Evolutionary conservation across 495 filamentous ascomycete genomes (phyloP).

Genomic region (Hyaloscypha hepaticicola): DNA sequence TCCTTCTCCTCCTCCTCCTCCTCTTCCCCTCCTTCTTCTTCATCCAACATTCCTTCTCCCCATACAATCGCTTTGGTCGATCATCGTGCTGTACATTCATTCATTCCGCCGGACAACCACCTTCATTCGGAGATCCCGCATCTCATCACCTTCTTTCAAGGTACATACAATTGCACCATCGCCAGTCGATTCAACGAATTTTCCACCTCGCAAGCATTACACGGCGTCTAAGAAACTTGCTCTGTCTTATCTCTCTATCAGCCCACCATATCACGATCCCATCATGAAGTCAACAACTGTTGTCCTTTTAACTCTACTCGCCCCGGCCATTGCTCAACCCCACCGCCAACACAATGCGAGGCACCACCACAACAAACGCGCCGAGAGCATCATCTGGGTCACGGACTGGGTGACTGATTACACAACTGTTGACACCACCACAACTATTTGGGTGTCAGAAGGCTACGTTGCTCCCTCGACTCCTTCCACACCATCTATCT

Average conservation of each 20-base stretch:
- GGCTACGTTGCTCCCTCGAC: slow-evolving; percentile 32
- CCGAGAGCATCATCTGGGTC: slow-evolving; percentile 33
- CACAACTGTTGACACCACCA: slow-evolving; percentile 37
- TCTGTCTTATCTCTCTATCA: not conserved
- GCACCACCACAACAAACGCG: slow-evolving; percentile 40
- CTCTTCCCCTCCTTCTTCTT: too few species aligned
- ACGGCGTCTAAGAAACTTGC: not conserved
- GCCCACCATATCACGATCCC: slow-evolving; percentile 18
- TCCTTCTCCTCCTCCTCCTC: slow-evolving; percentile 28
- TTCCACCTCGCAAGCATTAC: not conserved
- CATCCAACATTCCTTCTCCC: slow-evolving; percentile 24
- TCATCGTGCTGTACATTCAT: slow-evolving; percentile 35
- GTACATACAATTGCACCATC: slow-evolving; percentile 4
- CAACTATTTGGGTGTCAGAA: slow-evolving; percentile 39
- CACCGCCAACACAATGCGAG: slow-evolving; percentile 43
- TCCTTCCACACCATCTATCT: slow-evolving; percentile 25
- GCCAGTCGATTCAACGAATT: slow-evolving; percentile 8
- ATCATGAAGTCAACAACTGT: slow-evolving; percentile 50
- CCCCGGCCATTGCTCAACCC: slow-evolving; percentile 44
- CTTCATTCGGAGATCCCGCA: slow-evolving; percentile 22
- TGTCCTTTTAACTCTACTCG: slow-evolving; percentile 42
- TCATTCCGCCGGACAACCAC: slow-evolving; percentile 31
- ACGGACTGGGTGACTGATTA: slow-evolving; percentile 42
- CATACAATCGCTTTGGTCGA: slow-evolving; percentile 17
- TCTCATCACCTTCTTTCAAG: slow-evolving; percentile 18